These are phyloP conservation scores for Cucurbita moschata DNA, from an alignment of 306 rosid genomes.

Conservation along the genomic window DNA sequence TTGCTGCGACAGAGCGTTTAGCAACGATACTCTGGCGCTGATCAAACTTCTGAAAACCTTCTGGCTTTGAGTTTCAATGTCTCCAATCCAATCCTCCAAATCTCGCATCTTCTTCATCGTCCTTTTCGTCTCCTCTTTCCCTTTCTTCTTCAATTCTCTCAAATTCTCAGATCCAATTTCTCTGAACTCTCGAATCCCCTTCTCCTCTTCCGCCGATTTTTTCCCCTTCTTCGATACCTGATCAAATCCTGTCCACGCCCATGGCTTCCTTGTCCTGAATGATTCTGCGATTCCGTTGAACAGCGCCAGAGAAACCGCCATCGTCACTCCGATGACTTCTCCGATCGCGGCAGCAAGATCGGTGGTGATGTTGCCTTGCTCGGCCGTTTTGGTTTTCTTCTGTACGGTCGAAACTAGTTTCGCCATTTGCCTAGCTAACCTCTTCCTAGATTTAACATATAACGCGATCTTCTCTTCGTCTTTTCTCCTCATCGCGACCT, in stretches of 20 bases:
- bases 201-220: not conserved
- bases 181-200: conserved; percentile 34
- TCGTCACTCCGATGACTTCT: conserved; percentile 41
- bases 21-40: conserved; percentile 48
- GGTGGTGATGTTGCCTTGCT: conserved; percentile 24
- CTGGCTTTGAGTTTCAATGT: conserved; percentile 34
- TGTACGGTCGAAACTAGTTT: conserved; percentile 31
- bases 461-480: conserved; percentile 26
- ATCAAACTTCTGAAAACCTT: conserved; percentile 59
- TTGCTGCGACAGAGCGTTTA: conserved; percentile 36
- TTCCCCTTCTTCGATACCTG: conserved; percentile 15
- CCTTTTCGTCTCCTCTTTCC: conserved; percentile 32
- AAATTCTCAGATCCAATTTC: conserved; percentile 9
- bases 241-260: conserved; percentile 25
- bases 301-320: conserved; percentile 36
- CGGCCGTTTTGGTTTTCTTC: not conserved
- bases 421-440: conserved; percentile 29
- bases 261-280: conserved; percentile 15
- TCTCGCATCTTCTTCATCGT: conserved; percentile 52
- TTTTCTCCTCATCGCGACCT: conserved; percentile 51
- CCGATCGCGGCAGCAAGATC: conserved; percentile 33
- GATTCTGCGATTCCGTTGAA: conserved; percentile 41
- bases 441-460: conserved; percentile 33
- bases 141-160: conserved; percentile 33
- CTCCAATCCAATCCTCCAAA: conserved; percentile 29